phyloP scores from a whole-genome alignment of 2,329 filamentous ascomycete species.

The Bipolaris victoriae region DNA sequence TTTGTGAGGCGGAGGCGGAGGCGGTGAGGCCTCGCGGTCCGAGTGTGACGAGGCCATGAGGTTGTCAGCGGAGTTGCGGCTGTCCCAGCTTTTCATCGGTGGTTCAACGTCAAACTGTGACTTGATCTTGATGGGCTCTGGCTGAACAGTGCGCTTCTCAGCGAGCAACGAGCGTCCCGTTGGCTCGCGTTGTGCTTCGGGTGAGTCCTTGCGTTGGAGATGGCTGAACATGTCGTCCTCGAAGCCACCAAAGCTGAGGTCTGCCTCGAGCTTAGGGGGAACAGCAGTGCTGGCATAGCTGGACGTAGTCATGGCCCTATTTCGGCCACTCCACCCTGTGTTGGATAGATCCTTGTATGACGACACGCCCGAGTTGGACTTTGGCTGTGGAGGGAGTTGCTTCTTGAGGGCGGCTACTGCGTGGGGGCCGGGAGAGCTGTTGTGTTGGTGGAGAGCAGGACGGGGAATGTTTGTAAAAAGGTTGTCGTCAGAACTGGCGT shows the following conservation, averaged over 20 bases:
- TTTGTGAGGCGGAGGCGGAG: conserved; percentile 45
- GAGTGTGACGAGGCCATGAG: conserved; percentile 53
- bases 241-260: conserved; percentile 43
- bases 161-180: conserved; percentile 44
- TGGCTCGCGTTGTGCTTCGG: conserved; percentile 31
- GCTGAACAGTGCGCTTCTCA: conserved; percentile 45
- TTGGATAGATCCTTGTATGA: conserved; percentile 26
- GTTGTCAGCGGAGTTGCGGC: conserved; percentile 58
- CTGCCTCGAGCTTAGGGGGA: conserved; percentile 59
- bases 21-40: conserved; percentile 42
- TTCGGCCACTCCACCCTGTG: conserved; percentile 23
- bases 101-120: conserved; percentile 53
- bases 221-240: conserved; percentile 61
- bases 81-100: conserved; percentile 60
- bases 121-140: conserved; percentile 55
- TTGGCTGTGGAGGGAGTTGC: conserved; percentile 37
- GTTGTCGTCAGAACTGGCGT: conserved; percentile 47
- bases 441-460: conserved; percentile 38
- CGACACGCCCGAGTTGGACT: conserved; percentile 28
- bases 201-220: conserved; percentile 39
- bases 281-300: conserved; percentile 57
- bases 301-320: conserved; percentile 56
- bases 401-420: conserved; percentile 34
- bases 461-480: conserved; percentile 44
- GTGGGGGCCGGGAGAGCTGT: conserved; percentile 36